Evolutionary conservation across 305 asterid species (phyloP).

Genomic region (Vinca major): DNA sequence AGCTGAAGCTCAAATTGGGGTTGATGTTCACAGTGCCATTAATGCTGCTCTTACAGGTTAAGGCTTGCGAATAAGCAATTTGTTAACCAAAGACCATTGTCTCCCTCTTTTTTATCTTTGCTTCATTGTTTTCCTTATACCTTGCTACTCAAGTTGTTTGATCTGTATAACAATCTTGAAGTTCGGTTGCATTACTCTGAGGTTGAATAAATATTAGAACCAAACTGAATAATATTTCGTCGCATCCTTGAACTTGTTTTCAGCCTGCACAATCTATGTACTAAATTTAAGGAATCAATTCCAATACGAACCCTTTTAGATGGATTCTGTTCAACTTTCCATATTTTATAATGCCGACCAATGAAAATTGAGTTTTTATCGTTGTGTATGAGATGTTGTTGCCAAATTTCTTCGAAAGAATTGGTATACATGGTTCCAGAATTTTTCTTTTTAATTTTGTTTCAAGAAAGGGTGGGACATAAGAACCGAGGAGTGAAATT

Average conservation of each 20-base stretch:
- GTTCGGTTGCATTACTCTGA: background rate
- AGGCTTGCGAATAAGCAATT: constrained; percentile 8
- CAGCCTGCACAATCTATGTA: background rate
- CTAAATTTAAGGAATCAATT: constrained; percentile 1
- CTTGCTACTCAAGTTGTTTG: constrained; percentile 3
- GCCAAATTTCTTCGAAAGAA: too few species aligned
- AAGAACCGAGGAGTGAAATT: too few species aligned
- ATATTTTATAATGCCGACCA: too few species aligned
- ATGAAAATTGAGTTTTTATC: too few species aligned
- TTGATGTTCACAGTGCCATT: constrained; percentile 82
- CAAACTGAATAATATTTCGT: constrained; percentile 2
- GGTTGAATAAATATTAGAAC: constrained; percentile 15
- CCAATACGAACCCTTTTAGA: background rate
- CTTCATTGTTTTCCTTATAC: constrained; percentile 11
- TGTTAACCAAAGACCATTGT: background rate
- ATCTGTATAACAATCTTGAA: constrained; percentile 8
- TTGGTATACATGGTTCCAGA: too few species aligned
- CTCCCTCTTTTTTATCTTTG: constrained; percentile 3
- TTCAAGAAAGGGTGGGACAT: too few species aligned
- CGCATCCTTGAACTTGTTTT: background rate
- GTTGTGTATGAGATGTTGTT: too few species aligned
- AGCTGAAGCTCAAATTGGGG: constrained; percentile 84
- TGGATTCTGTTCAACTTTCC: background rate
- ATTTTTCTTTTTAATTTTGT: too few species aligned
- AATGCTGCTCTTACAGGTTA: constrained; percentile 78